Percentiles rank a stretch among this genome's conserved stretches.
phyloP scores from a whole-genome alignment of 1,139 yeast species.

The Blastobotrys aristatus region DNA sequence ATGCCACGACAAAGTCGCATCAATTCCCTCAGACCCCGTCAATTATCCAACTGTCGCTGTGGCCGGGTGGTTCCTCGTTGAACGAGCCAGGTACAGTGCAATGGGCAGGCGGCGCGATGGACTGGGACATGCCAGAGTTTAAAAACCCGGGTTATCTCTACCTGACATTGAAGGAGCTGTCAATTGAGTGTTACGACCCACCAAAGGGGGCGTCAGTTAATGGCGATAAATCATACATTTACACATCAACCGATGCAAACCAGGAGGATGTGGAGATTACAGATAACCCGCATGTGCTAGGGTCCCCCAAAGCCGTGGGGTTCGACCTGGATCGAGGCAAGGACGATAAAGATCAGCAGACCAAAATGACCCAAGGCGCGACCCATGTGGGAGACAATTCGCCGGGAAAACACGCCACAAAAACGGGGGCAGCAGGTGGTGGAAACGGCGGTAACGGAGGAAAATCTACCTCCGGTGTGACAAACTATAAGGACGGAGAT shows the following conservation, averaged over 20 bases:
- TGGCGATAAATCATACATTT: constrained; percentile 43
- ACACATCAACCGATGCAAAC: constrained; percentile 45
- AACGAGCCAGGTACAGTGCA: constrained; percentile 72
- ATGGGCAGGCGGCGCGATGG: constrained; percentile 91
- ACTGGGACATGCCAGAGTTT: constrained; percentile 79
- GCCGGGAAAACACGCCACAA: background rate
- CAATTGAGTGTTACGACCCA: constrained; percentile 57
- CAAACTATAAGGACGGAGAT: no score
- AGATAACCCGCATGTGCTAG: constrained; percentile 55
- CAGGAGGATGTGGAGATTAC: constrained; percentile 43
- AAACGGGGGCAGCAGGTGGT: no score
- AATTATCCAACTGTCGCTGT: constrained; percentile 75
- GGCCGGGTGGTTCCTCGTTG: constrained; percentile 83
- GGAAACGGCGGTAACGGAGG: no score
- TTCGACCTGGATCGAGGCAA: constrained; percentile 44
- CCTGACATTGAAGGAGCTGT: constrained; percentile 55
- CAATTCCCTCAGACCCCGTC: constrained; percentile 89
- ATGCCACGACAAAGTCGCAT: constrained; percentile 54
- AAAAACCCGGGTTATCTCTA: constrained; percentile 71
- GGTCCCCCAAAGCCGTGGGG: constrained; percentile 59
- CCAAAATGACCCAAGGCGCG: constrained; percentile 2
- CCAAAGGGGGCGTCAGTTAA: background rate
- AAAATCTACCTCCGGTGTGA: no score
- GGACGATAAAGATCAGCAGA: constrained; percentile 18
- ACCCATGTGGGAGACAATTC: background rate